Evolutionary conservation across 129 eudicot species (phyloP).

Genomic region (Artemisia annua): DNA sequence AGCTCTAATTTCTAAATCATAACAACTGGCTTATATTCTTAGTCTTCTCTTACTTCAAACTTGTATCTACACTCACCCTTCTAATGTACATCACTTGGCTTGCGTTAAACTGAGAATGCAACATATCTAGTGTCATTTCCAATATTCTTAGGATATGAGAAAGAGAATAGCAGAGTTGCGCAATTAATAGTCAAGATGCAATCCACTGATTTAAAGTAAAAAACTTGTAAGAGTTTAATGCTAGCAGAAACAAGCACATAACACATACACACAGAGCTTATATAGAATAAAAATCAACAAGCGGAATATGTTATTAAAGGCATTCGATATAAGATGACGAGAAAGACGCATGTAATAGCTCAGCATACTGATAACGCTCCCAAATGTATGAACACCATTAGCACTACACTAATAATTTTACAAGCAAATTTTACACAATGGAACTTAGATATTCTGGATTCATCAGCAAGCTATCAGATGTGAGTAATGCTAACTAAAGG

Average conservation of each 20-base stretch:
- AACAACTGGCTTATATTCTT: slow-evolving; percentile 1
- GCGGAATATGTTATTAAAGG: not conserved
- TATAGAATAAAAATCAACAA: slow-evolving; percentile 5
- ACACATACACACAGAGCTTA: slow-evolving; percentile 11
- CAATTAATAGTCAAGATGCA: slow-evolving; percentile 3
- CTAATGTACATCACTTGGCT: not conserved
- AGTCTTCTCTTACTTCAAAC: slow-evolving; percentile 13
- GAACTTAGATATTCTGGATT: too few species aligned
- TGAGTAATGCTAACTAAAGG: too few species aligned
- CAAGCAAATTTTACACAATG: too few species aligned
- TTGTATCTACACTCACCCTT: slow-evolving; percentile 2
- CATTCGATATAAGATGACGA: too few species aligned
- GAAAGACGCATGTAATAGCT: too few species aligned
- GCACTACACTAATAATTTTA: too few species aligned
- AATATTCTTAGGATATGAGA: not conserved
- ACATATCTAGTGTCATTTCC: slow-evolving; percentile 13
- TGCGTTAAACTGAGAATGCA: not conserved
- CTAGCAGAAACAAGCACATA: slow-evolving; percentile 13
- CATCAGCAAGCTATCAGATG: too few species aligned
- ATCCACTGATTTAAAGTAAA: slow-evolving; percentile 11
- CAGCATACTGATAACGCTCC: too few species aligned
- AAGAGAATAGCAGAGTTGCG: not conserved
- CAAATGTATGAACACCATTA: too few species aligned
- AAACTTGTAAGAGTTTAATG: not conserved
- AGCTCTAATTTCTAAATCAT: not conserved